A percentile compares a stretch with the other conserved stretches of the same genome.
These are phyloP conservation scores for Pulicaria dysenterica DNA, from an alignment of 129 eudicot species.

Conservation along the genomic window DNA sequence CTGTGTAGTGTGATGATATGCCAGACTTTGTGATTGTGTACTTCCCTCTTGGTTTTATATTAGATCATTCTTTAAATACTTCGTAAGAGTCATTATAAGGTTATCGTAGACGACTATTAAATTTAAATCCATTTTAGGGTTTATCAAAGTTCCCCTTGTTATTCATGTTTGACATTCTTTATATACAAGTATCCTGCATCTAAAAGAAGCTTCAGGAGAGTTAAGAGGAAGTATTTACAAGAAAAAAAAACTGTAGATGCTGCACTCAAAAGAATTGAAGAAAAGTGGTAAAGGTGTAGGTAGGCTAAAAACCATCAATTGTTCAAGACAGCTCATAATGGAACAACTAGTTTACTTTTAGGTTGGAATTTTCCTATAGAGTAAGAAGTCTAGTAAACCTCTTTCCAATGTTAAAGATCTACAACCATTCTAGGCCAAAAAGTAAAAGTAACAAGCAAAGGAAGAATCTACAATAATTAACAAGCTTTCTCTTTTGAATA, in stretches of 20 bases:
- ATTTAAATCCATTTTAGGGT: no score
- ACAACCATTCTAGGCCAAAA: conserved; percentile 31
- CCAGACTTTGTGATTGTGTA: no score
- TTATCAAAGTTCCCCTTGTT: neutral
- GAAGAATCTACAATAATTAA: conserved; percentile 24
- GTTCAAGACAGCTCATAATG: conserved; percentile 37
- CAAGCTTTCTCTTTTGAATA: conserved; percentile 13
- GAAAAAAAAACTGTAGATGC: conserved; percentile 17
- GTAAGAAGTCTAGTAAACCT: conserved; percentile 31
- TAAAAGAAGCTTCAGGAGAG: neutral
- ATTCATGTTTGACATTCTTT: neutral
- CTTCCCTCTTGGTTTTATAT: no score
- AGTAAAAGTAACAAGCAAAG: conserved; percentile 22
- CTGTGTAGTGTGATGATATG: no score
- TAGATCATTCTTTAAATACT: no score
- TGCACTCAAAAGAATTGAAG: neutral
- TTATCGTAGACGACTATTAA: no score
- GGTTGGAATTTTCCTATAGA: conserved; percentile 20
- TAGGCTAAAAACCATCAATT: conserved; percentile 36
- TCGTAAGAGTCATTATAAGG: no score
- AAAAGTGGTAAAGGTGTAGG: conserved; percentile 10
- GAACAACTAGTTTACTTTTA: conserved; percentile 24
- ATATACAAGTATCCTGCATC: neutral
- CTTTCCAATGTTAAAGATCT: conserved; percentile 14
- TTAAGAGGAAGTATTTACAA: conserved; percentile 5